Evolutionary conservation across 345 rosid genomes (phyloP).

Genomic region (Lepidium aucheri): DNA sequence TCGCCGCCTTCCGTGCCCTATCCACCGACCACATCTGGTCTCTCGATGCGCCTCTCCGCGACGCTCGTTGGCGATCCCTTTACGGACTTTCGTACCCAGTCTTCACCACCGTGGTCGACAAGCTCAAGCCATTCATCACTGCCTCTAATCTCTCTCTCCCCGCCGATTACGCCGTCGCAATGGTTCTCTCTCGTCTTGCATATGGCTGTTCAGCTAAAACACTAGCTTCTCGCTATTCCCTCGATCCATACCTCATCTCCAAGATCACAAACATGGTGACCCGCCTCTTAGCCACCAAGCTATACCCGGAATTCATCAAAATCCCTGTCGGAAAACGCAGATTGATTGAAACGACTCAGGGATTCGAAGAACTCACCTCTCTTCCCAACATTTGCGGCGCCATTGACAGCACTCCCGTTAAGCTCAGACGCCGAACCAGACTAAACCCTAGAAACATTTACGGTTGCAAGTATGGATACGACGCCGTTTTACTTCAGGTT

Average conservation of each 20-base stretch:
- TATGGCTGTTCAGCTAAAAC: slow-evolving; percentile 75
- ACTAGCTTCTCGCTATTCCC: slow-evolving; percentile 62
- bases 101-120: slow-evolving; percentile 83
- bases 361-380: slow-evolving; percentile 84
- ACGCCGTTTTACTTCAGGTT: slow-evolving; percentile 77
- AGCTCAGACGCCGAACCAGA: slow-evolving; percentile 40
- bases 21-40: slow-evolving; percentile 88
- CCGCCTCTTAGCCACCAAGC: slow-evolving; percentile 77
- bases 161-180: slow-evolving; percentile 88
- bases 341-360: slow-evolving; percentile 76
- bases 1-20: slow-evolving; percentile 85
- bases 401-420: slow-evolving; percentile 67
- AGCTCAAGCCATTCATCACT: slow-evolving; percentile 77
- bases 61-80: slow-evolving; percentile 82
- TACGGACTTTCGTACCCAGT: slow-evolving; percentile 88
- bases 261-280: slow-evolving; percentile 96
- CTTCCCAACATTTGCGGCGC: slow-evolving; percentile 94
- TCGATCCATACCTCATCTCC: slow-evolving; percentile 85
- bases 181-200: slow-evolving; percentile 84
- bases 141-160: slow-evolving; percentile 92
- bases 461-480: slow-evolving; percentile 57
- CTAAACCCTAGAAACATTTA: slow-evolving; percentile 37
- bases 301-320: slow-evolving; percentile 86
- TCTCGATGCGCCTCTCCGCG: slow-evolving; percentile 67
- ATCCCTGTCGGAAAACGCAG: slow-evolving; percentile 82